Evolutionary conservation across 768 basidiomycete genomes (phyloP).

Genomic region (Neoboletus magnificus): DNA sequence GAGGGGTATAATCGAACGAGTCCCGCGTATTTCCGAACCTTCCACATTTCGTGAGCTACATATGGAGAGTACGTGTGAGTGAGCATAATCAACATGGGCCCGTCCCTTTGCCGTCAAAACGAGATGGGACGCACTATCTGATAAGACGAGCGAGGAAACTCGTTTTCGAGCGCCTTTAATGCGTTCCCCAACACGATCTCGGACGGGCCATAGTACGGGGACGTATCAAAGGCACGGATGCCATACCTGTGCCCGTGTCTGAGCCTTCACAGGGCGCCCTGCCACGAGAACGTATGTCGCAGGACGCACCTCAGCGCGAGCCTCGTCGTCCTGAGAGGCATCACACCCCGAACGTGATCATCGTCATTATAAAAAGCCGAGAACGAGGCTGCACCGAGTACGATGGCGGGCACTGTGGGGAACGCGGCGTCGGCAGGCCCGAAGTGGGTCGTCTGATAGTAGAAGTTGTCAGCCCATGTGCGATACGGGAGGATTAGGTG

Average conservation of each 20-base stretch:
- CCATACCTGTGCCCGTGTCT: conserved; percentile 59
- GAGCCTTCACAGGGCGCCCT: not conserved
- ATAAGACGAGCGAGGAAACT: conserved; percentile 79
- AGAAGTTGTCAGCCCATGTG: conserved; percentile 3
- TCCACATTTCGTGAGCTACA: conserved; percentile 83
- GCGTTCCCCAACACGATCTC: conserved; percentile 73
- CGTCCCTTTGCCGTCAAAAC: not conserved
- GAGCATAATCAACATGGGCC: not conserved
- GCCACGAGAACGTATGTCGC: not conserved
- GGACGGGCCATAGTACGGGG: conserved; percentile 76
- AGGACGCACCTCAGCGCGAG: conserved; percentile 66
- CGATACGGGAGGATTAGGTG: not conserved
- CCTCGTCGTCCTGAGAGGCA: conserved; percentile 64
- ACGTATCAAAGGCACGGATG: conserved; percentile 77
- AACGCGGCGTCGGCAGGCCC: conserved; percentile 30
- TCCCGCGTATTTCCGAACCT: conserved; percentile 54
- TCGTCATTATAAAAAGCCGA: conserved; percentile 65
- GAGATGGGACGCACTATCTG: conserved; percentile 47
- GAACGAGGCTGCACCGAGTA: conserved; percentile 73
- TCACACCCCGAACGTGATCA: conserved; percentile 50
- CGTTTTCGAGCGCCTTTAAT: conserved; percentile 52
- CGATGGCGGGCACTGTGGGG: conserved; percentile 45
- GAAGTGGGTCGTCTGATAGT: conserved; percentile 27
- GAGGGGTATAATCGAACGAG: conserved; percentile 73
- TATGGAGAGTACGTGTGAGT: not conserved